Evolutionary conservation across 495 filamentous ascomycete genomes (phyloP).

Genomic region (Daldinia childiae): DNA sequence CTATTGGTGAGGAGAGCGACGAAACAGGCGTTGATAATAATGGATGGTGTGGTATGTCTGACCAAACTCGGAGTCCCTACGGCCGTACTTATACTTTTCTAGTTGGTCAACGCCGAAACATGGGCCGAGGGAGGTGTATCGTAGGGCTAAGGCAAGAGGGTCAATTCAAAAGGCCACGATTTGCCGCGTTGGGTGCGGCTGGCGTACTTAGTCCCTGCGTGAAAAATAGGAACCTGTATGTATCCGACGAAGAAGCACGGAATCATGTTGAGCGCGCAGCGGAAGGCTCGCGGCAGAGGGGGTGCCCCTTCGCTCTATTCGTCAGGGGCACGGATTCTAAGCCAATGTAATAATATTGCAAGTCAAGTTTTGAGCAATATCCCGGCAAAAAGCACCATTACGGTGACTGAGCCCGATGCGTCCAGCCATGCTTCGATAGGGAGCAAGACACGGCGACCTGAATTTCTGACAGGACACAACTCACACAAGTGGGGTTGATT

Average conservation of each 20-base stretch:
- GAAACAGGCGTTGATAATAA: conserved; percentile 29
- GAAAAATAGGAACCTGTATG: conserved; percentile 26
- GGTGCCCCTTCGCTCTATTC: conserved; percentile 31
- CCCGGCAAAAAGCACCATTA: conserved; percentile 42
- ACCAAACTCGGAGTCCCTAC: conserved; percentile 27
- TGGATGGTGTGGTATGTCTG: conserved; percentile 34
- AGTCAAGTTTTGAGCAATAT: conserved; percentile 32
- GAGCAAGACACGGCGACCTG: conserved; percentile 34
- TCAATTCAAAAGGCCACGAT: conserved; percentile 36
- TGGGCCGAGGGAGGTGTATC: conserved; percentile 31
- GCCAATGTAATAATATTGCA: conserved; percentile 32
- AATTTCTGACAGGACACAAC: conserved; percentile 42
- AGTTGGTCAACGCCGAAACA: conserved; percentile 37
- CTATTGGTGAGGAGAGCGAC: conserved; percentile 16
- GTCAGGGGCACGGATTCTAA: conserved; percentile 33
- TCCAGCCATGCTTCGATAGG: conserved; percentile 43
- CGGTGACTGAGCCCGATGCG: conserved; percentile 40
- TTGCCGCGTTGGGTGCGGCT: conserved; percentile 38
- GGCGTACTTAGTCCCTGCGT: conserved; percentile 34
- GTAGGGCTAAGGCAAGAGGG: conserved; percentile 30
- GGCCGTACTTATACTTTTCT: conserved; percentile 44
- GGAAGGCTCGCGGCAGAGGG: conserved; percentile 41
- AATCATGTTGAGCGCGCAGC: conserved; percentile 35
- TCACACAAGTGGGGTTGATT: conserved; percentile 38
- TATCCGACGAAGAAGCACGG: conserved; percentile 42